Evolutionary conservation across 2,329 filamentous ascomycete species (phyloP).

Genomic region (Botrytis porri): DNA sequence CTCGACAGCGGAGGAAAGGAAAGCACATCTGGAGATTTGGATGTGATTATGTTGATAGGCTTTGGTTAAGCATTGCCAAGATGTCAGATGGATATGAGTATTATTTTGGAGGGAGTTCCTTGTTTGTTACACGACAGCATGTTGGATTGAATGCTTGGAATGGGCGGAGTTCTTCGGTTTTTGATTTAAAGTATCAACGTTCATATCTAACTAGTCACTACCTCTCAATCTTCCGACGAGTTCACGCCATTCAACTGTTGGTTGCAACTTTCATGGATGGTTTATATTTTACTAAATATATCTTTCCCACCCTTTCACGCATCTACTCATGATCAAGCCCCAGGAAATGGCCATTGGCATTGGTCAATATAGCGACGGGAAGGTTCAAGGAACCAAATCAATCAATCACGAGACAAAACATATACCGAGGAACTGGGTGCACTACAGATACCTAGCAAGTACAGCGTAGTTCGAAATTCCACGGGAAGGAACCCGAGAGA

Average conservation of each 20-base stretch:
- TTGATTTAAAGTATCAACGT: background rate
- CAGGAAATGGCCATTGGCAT: background rate
- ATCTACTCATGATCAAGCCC: background rate
- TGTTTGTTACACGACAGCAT: background rate
- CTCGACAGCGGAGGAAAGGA: background rate
- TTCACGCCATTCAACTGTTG: background rate
- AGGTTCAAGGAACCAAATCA: background rate
- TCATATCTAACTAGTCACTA: background rate
- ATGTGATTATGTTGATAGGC: background rate
- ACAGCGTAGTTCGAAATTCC: background rate
- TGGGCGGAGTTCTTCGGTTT: background rate
- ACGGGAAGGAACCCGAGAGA: background rate
- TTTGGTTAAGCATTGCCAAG: background rate
- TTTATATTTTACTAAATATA: background rate
- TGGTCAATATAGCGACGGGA: background rate
- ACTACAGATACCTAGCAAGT: background rate
- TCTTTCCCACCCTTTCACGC: background rate
- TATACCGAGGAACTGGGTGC: slow-evolving; percentile 6
- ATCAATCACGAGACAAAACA: background rate
- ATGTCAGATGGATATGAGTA: background rate
- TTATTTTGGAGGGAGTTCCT: background rate
- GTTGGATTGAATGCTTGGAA: background rate
- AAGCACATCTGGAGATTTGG: background rate
- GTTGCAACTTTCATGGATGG: background rate
- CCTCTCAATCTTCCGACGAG: background rate